These are phyloP conservation scores for Zymoseptoria pseudotritici DNA, from an alignment of 2,329 filamentous ascomycete genomes.

Conservation along the genomic window DNA sequence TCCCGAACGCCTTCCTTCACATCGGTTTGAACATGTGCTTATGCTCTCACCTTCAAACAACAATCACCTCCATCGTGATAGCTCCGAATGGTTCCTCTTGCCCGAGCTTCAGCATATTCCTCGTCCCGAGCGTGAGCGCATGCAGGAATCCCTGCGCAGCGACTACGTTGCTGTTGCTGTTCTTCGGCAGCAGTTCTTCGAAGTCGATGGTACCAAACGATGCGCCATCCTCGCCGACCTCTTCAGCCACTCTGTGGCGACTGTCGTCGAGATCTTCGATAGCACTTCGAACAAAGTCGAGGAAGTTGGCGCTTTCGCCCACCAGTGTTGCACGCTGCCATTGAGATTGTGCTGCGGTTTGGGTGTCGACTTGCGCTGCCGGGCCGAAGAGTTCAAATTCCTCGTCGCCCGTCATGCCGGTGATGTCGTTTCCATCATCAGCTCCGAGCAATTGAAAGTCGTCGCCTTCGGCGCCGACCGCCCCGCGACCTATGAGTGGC, in stretches of 20 bases:
- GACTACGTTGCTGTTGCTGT: slow-evolving; percentile 48
- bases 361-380: slow-evolving; percentile 42
- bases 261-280: slow-evolving; percentile 28
- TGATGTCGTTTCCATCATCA: slow-evolving; percentile 13
- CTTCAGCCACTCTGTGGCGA: slow-evolving; percentile 15
- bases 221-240: slow-evolving; percentile 27
- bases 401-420: slow-evolving; percentile 21
- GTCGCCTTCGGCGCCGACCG: slow-evolving; percentile 5
- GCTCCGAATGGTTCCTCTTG: slow-evolving; percentile 46
- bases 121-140: slow-evolving; percentile 56
- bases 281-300: slow-evolving; percentile 49
- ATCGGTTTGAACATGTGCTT: neutral
- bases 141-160: slow-evolving; percentile 72
- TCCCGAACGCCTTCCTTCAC: neutral
- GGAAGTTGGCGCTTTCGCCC: slow-evolving; percentile 55
- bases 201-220: slow-evolving; percentile 50
- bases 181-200: slow-evolving; percentile 58
- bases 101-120: slow-evolving; percentile 38
- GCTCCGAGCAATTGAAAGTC: slow-evolving; percentile 11
- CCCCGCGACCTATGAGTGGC: slow-evolving; percentile 49
- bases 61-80: slow-evolving; percentile 18
- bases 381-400: slow-evolving; percentile 42
- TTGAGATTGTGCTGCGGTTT: slow-evolving; percentile 41
- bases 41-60: neutral
- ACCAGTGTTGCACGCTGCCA: slow-evolving; percentile 49